phyloP scores from a whole-genome alignment of 371 early-diverging fungal species.

The Batrachochytrium dendrobatidis region DNA sequence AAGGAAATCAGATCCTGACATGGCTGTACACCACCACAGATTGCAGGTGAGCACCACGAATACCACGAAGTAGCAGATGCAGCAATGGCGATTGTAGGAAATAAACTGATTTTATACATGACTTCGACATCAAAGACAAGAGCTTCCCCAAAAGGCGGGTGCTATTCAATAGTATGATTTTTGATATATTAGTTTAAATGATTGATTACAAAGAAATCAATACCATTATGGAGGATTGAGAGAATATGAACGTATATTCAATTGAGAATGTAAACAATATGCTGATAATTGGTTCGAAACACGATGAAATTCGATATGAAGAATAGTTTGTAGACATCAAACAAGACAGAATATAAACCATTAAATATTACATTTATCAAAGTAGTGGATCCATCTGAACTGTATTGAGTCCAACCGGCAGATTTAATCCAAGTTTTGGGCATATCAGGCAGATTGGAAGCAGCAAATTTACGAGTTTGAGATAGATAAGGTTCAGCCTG shows the following conservation, averaged over 20 bases:
- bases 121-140: conserved; percentile 91
- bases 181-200: neutral
- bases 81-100: conserved; percentile 80
- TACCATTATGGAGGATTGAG: too few species aligned
- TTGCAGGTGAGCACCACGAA: conserved; percentile 82
- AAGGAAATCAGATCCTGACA: conserved; percentile 57
- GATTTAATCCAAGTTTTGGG: conserved; percentile 55
- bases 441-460: conserved; percentile 41
- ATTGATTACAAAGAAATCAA: too few species aligned
- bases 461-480: conserved; percentile 36
- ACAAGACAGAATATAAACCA: too few species aligned
- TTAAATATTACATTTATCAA: conserved; percentile 8
- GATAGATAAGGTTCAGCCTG: conserved; percentile 48
- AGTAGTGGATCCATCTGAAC: conserved; percentile 24
- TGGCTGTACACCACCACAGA: conserved; percentile 9
- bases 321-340: too few species aligned
- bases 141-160: conserved; percentile 52
- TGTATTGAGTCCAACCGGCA: conserved; percentile 84
- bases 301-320: too few species aligned
- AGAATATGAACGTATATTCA: too few species aligned
- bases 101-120: conserved; percentile 45
- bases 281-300: too few species aligned
- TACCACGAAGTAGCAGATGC: conserved; percentile 76
- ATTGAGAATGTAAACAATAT: too few species aligned
- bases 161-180: conserved; percentile 27